A percentile compares a stretch with the other conserved stretches of the same genome.
phyloP scores from a whole-genome alignment of 768 basidiomycete species.

The Rhodotorula taiwanensis region DNA sequence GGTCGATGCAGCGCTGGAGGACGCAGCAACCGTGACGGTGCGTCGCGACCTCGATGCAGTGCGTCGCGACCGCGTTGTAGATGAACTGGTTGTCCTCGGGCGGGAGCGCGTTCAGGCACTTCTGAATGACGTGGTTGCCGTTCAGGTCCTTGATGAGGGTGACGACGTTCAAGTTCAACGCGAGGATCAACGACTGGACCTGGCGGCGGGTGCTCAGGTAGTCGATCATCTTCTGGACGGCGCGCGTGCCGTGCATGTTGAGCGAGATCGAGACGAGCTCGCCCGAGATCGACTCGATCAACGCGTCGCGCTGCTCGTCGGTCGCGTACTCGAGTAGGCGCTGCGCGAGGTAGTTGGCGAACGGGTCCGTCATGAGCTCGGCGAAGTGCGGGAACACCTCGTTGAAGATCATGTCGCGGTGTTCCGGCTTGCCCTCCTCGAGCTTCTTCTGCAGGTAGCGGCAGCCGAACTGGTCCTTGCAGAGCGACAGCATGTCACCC shows the following conservation, averaged over 20 bases:
- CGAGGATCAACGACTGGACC: constrained; percentile 95
- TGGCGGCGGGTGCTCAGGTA: constrained; percentile 91
- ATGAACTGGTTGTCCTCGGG: constrained; percentile 99
- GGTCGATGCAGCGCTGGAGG: constrained; percentile 93
- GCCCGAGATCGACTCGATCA: constrained; percentile 94
- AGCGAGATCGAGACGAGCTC: constrained; percentile 96
- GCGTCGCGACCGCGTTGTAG: constrained; percentile 96
- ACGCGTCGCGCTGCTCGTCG: constrained; percentile 91
- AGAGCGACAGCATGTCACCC: constrained; percentile 80
- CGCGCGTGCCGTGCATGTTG: constrained; percentile 99
- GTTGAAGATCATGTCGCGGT: constrained; percentile 98
- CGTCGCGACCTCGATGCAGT: constrained; percentile 97
- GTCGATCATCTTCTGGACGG: constrained; percentile 99
- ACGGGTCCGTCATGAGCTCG: constrained; percentile 98
- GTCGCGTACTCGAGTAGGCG: constrained; percentile 94
- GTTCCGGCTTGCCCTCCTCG: constrained; percentile 89
- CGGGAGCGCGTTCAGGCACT: constrained; percentile 94
- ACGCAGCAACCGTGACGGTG: constrained; percentile 98
- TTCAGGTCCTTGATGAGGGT: constrained; percentile 92
- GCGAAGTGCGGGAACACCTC: constrained; percentile 97
- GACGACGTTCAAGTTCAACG: constrained; percentile 93
- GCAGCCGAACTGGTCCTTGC: constrained; percentile 99
- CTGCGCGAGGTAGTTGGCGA: constrained; percentile 98
- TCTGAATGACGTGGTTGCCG: constrained; percentile 96
- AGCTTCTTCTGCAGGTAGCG: constrained; percentile 98